Evolutionary conservation across 139 green algal species (phyloP), one percentile per base, ranked within the genome.

Genomic region (Tetradesmus lagerheimii): DNA sequence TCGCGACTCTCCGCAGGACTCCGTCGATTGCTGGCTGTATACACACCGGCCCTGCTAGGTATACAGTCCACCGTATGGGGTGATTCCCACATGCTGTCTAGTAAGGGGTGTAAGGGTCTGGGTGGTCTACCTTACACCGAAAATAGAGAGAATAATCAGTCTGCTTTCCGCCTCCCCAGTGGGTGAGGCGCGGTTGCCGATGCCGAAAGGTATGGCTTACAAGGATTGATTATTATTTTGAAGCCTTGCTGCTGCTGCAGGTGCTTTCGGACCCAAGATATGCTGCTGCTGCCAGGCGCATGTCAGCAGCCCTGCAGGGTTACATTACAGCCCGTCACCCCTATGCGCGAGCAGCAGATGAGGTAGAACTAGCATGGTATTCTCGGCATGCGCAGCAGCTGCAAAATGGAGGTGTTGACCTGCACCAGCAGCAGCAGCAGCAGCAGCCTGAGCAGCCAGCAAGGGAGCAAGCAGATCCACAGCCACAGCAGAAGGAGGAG

Each of bases 241-340:
- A n/a, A n/a, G n/a, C n/a, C n/a, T n/a, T n/a, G n/a, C n/a, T 86
- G n/a, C 29, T 38, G 41, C 79, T 84, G 79, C 37, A 87, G 81
- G 53, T 87, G 18, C 39, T 87, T 25, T 4, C 34, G 35, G 29
- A 77, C 43, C 20, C 81, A 37, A 25, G 23, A 6, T 87, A 87
- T 25, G 50, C 81, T 50, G 34, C 50, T 25, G 81, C 81, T 47
- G 81, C 81, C 45, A 35, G 20, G 29, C 47, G 53, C 5, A 50
- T 87, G 18, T 87, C 81, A 77, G 18, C 3, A 37, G 81, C 53
- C 35, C 29, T 87, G 81, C 50, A 53, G 31, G 15, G 2, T 1
- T 87, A 87, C 18, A 39, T 31, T n/a, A 27, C 64, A 31, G 11
- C 34, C 12, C 34, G 81, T 5, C 53, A 76, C 16, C 81, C 81